phyloP scores from a whole-genome alignment of 2,329 filamentous ascomycete species.

The Xylariomycetidae sp. region DNA sequence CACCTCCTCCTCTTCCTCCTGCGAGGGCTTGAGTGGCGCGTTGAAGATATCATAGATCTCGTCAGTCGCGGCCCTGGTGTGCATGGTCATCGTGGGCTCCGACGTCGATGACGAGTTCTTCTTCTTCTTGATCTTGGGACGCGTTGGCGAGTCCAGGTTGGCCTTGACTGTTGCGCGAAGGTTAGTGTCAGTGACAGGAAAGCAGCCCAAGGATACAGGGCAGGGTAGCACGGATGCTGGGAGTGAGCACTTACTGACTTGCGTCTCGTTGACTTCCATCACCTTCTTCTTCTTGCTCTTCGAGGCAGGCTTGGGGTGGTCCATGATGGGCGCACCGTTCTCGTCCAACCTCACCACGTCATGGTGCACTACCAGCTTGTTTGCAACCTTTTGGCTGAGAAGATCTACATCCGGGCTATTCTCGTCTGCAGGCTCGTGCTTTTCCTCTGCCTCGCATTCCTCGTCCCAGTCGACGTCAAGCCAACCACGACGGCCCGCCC shows the following conservation, averaged over 20 bases:
- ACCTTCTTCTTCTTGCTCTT: conserved; percentile 67
- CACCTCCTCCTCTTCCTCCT: conserved; percentile 33
- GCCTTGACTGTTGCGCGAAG: conserved; percentile 65
- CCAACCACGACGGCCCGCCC: conserved; percentile 70
- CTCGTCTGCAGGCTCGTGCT: conserved; percentile 11
- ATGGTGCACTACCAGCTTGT: conserved; percentile 38
- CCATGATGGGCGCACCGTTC: conserved; percentile 45
- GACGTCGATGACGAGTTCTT: conserved; percentile 53
- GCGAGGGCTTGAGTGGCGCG: conserved; percentile 56
- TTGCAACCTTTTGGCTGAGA: conserved; percentile 20
- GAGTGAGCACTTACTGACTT: conserved; percentile 64
- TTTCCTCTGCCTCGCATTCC: conserved; percentile 22
- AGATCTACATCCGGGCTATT: conserved; percentile 21
- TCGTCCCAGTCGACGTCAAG: conserved; percentile 52
- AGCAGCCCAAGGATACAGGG: background rate
- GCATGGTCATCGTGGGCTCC: conserved; percentile 97
- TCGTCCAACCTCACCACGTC: conserved; percentile 49
- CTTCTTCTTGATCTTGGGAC: conserved; percentile 75
- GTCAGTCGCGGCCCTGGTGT: conserved; percentile 90
- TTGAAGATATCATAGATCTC: conserved; percentile 98
- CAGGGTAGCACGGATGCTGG: background rate
- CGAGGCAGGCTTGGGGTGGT: conserved; percentile 35
- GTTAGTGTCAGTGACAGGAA: conserved; percentile 23
- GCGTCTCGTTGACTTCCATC: conserved; percentile 83
- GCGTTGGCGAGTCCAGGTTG: conserved; percentile 83